Percentiles rank a stretch among this genome's conserved stretches.
These are phyloP conservation scores for Dianthus caryophyllus DNA, from an alignment of 148 eudicot species.

Conservation along the genomic window DNA sequence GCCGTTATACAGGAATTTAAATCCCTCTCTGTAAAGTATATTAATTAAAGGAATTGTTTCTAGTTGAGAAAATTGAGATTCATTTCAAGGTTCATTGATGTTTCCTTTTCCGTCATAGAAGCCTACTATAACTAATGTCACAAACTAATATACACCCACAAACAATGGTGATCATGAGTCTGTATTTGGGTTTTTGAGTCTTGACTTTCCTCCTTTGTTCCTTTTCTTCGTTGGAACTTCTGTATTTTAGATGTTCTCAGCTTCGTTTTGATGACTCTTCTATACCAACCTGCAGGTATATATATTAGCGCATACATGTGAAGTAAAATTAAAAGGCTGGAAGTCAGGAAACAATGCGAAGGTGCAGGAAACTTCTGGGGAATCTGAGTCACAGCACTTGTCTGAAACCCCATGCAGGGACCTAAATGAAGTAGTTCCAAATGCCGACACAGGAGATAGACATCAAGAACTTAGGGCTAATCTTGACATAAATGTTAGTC, in stretches of 20 bases:
- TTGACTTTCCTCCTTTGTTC: background rate
- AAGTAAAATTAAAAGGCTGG: conserved; percentile 42
- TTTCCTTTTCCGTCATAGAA: background rate
- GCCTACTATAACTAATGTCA: conserved; percentile 4
- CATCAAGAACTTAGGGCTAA: conserved; percentile 31
- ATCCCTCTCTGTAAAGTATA: background rate
- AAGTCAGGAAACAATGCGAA: conserved; percentile 35
- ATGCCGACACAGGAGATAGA: conserved; percentile 30
- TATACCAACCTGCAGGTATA: conserved; percentile 49
- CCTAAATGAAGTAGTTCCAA: conserved; percentile 30
- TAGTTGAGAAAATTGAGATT: background rate
- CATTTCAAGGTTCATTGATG: background rate
- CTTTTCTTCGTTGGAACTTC: background rate
- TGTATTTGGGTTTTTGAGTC: conserved; percentile 2
- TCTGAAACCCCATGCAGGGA: conserved; percentile 30
- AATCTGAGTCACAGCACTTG: conserved; percentile 33
- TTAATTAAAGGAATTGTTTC: background rate
- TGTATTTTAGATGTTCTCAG: conserved; percentile 1
- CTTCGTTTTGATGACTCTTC: background rate
- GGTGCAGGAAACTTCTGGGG: conserved; percentile 29
- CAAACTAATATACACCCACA: background rate
- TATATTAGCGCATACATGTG: conserved; percentile 73
- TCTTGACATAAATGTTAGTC: conserved; percentile 36
- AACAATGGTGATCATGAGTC: conserved; percentile 1
- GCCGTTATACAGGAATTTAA: background rate